Conservation (phyloP, 176 grass and related monocot species). For the Saccharum spontaneum region DNA sequence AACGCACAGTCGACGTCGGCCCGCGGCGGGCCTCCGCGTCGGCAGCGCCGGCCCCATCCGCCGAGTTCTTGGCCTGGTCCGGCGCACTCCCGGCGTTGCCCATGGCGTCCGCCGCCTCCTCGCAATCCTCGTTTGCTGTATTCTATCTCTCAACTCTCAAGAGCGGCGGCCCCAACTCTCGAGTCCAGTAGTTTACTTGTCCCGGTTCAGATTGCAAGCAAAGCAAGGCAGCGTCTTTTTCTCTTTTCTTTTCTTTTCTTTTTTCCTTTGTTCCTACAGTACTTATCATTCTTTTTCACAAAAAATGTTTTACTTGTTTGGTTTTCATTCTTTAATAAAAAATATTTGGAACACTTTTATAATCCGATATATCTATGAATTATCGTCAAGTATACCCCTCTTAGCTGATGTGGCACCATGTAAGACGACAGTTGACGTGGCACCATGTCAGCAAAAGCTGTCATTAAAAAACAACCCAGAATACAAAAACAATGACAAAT, state of each 20-base stretch:
- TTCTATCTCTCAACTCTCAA: not conserved
- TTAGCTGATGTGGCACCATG: too few species aligned
- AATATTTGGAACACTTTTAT: too few species aligned
- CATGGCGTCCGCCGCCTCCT: not conserved
- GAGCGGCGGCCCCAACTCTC: not conserved
- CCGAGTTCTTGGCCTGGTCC: constrained; percentile 29
- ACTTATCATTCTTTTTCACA: not conserved
- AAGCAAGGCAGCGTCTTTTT: not conserved
- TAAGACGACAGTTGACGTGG: too few species aligned
- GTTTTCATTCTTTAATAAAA: too few species aligned
- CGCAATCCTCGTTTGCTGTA: not conserved
- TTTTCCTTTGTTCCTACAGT: not conserved
- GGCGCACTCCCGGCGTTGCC: constrained; percentile 50
- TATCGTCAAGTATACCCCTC: too few species aligned
- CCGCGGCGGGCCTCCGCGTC: not conserved
- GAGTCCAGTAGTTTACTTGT: not conserved
- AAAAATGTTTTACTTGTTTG: too few species aligned
- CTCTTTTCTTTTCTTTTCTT: not conserved
- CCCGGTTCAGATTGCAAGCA: not conserved
- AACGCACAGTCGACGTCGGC: constrained; percentile 54
- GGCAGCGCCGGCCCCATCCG: not conserved
- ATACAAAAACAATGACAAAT: too few species aligned
- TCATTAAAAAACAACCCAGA: too few species aligned
- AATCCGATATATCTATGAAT: too few species aligned
- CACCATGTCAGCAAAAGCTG: too few species aligned